These are phyloP conservation scores for Blastobotrys chiropterorum DNA, from an alignment of 805 yeast genomes.

Conservation along the genomic window DNA sequence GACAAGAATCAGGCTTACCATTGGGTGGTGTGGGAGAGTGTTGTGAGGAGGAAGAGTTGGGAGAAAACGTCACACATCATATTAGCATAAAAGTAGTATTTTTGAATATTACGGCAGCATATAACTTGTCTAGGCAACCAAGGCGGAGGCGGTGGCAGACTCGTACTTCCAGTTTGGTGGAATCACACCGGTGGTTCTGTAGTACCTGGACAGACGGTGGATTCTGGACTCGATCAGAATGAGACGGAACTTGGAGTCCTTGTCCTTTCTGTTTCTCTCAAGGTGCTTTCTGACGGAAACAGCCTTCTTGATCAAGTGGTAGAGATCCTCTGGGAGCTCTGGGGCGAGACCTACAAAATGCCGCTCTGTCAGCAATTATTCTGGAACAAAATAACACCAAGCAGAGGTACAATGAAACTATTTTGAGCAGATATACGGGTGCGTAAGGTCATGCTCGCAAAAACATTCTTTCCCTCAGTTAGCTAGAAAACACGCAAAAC, in stretches of 20 bases:
- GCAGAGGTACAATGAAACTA: conserved; percentile 26
- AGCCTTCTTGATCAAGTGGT: conserved; percentile 99
- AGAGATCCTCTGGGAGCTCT: conserved; percentile 99
- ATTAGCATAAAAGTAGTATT: conserved; percentile 13
- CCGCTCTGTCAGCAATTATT: conserved; percentile 30
- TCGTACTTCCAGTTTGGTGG: conserved; percentile 99
- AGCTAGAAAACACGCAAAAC: conserved; percentile 13
- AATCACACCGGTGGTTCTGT: conserved; percentile 98
- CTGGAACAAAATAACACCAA: conserved; percentile 18
- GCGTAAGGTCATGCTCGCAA: neutral
- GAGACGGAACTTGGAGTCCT: conserved; percentile 99
- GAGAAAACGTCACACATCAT: conserved; percentile 5
- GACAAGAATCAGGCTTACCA: neutral
- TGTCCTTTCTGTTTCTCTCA: conserved; percentile 99
- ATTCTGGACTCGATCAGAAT: conserved; percentile 99
- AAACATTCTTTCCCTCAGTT: neutral
- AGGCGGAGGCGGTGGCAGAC: conserved; percentile 99
- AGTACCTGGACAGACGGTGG: conserved; percentile 99
- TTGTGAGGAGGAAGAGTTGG: conserved; percentile 13
- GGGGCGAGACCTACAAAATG: conserved; percentile 66
- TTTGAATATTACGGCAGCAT: neutral
- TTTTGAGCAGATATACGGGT: neutral
- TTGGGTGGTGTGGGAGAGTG: neutral
- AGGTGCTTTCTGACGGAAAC: conserved; percentile 99
- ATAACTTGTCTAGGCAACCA: conserved; percentile 70